Base-by-base conservation (phyloP, 1,284 basidiomycete genomes). In the Leccinum ponderosum region DNA sequence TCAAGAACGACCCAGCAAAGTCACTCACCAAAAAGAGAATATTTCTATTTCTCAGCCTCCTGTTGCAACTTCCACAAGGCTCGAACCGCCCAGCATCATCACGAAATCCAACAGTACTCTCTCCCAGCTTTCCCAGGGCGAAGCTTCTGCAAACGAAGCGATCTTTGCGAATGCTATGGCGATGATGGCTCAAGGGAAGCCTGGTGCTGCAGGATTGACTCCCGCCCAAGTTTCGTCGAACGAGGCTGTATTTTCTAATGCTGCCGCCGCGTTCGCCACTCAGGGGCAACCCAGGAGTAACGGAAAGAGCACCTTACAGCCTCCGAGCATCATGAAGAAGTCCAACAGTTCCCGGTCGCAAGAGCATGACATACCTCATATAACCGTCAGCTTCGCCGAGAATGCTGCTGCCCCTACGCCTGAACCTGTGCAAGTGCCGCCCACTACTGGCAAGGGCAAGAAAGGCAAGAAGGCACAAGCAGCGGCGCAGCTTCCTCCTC, bases 81-180 rank as follows among this genome's bases (percentile, higher is more conserved):
- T 64, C 6, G 68, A 73, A 4, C 61, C 57, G 29, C 68, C 73
- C 35, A 53, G 62, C 2, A 29, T 65, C 7, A 54, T 75, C 20
- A 65, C 62, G 54, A 73, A 68, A 50, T 74, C 69, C 42, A 60
- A 25, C 39, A 73, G 73, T 9, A 60, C 44, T 20, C 63, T 74
- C 42, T 68, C 71, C 50, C 73, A 74, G 57, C 63, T 74, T 48
- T 68, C 71, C 51, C 73, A 74, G 58, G 64, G 57, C 17, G 73
- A 75, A 53, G 65, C 55, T 12, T 67, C 63, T 12, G 61, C 63
- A 0, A 73, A 71, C 54, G 70, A 73, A 25, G 57, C 67, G 2
- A 2, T 74, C 22, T 71, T 71, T 60, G 70, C 67, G 4, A 63
- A 57, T 22, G 69, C 71, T 37, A 68, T 69, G 60, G 62, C 67